Evolutionary conservation across 1,284 basidiomycete genomes (phyloP), one percentile per base, ranked within the genome.

Genomic region (Moniliophthora roreri): DNA sequence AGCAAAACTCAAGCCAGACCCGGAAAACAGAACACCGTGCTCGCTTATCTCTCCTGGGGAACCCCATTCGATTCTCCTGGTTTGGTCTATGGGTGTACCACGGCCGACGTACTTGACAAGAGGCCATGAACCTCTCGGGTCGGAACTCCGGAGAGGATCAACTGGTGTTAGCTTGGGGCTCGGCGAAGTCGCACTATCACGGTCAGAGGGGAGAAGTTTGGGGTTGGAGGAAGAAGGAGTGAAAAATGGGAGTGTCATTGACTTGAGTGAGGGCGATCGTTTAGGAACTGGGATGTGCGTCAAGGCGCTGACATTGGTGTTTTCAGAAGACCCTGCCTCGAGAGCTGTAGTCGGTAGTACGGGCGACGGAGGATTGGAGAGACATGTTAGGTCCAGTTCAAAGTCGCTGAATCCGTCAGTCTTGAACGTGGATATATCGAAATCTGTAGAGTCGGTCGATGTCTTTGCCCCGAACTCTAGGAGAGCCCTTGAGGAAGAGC

Each of bases 21-120:
- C 59, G 11, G n/a, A 28, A 51, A 75, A 72, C 2, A 78, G 63
- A 0, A 74, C 54, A 2, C 76, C 76, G 44, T 77, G 72, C 60
- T 78, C 76, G 9, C 58, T 66, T 8, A 70, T 70, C 11, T 66
- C 54, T 28, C 20, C 23, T 7, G 16, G 13, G 15, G 13, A 32
- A 28, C 45, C 71, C 77, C 77, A 79, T 59, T 77, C 71, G 23
- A 69, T 65, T 20, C 72, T 61, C 47, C 76, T 65, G 36, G 60
- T 68, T n/a, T 62, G 69, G 57, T 78, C 76, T 20, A 78, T 69
- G 1, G 76, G 77, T 1, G 77, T 79, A 1, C 76, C 76, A 26
- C 75, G 68, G n/a, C 75, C 76, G 4, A 76, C 69, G 56, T 75
- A 76, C 44, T 64, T 66, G 38, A 69, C 61, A n/a, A 73, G 60